phyloP scores from a whole-genome alignment of 1,284 basidiomycete species.

The Papiliotrema terrestris region DNA sequence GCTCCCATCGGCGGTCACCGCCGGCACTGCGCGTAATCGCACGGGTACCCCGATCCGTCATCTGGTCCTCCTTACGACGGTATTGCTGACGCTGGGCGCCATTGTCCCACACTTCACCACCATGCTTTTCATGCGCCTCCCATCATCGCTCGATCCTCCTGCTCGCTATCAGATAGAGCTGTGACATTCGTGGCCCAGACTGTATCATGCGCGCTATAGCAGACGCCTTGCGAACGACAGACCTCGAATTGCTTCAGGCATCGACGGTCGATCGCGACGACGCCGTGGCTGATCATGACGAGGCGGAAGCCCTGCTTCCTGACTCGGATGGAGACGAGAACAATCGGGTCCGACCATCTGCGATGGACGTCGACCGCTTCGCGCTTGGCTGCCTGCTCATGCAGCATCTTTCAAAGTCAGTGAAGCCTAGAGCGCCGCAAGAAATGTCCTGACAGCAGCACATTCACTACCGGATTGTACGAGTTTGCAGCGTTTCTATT shows the following conservation, averaged over 20 bases:
- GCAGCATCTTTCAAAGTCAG: background rate
- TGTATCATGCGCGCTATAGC: background rate
- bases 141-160: too few species aligned
- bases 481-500: constrained; percentile 42
- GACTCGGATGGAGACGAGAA: background rate
- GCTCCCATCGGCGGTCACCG: too few species aligned
- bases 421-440: background rate
- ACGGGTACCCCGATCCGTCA: too few species aligned
- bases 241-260: background rate
- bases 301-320: background rate
- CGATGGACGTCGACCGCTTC: background rate
- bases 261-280: background rate
- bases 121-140: too few species aligned
- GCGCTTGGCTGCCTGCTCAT: background rate
- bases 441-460: constrained; percentile 8
- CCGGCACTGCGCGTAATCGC: too few species aligned
- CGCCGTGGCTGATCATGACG: background rate
- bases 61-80: too few species aligned
- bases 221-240: background rate
- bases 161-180: too few species aligned
- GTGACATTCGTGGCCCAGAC: background rate
- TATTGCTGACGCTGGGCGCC: too few species aligned
- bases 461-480: constrained; percentile 23
- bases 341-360: background rate
- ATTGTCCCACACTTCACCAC: too few species aligned